These are phyloP conservation scores for Ogataea philodendri DNA, from an alignment of 805 yeast species.

Conservation along the genomic window DNA sequence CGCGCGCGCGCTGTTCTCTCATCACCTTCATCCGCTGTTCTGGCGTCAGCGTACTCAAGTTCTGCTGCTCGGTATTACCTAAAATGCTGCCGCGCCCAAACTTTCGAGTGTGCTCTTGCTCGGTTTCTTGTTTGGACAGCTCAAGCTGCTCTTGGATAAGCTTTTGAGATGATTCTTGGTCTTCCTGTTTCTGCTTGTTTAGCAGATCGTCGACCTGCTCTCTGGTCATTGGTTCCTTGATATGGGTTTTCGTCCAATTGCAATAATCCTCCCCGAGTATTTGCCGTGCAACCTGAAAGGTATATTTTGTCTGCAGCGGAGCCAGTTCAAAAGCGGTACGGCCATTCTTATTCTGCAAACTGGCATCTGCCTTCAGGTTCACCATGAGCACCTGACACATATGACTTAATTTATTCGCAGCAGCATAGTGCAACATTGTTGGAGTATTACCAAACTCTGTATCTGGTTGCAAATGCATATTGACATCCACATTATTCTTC, in stretches of 20 bases:
- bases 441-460: conserved; percentile 56
- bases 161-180: conserved; percentile 38
- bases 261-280: conserved; percentile 66
- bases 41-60: conserved; percentile 61
- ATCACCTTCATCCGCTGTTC: conserved; percentile 75
- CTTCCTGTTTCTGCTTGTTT: conserved; percentile 34
- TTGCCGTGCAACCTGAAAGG: conserved; percentile 67
- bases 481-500: conserved; percentile 52
- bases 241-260: conserved; percentile 67
- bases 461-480: conserved; percentile 56
- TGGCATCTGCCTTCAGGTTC: conserved; percentile 70
- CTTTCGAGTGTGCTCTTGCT: conserved; percentile 27
- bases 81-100: conserved; percentile 39
- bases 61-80: conserved; percentile 36
- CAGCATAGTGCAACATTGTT: conserved; percentile 74
- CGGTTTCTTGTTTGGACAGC: conserved; percentile 39
- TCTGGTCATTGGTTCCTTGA: conserved; percentile 57
- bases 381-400: conserved; percentile 63
- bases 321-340: conserved; percentile 71
- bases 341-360: conserved; percentile 48
- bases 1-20: conserved; percentile 94
- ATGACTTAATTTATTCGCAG: conserved; percentile 63
- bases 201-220: conserved; percentile 52
- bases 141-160: conserved; percentile 45
- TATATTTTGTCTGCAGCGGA: conserved; percentile 41